A percentile compares a stretch with the other conserved stretches of the same genome.
Evolutionary conservation across 768 basidiomycete genomes (phyloP).

Genomic region (Lyophyllum decastes): DNA sequence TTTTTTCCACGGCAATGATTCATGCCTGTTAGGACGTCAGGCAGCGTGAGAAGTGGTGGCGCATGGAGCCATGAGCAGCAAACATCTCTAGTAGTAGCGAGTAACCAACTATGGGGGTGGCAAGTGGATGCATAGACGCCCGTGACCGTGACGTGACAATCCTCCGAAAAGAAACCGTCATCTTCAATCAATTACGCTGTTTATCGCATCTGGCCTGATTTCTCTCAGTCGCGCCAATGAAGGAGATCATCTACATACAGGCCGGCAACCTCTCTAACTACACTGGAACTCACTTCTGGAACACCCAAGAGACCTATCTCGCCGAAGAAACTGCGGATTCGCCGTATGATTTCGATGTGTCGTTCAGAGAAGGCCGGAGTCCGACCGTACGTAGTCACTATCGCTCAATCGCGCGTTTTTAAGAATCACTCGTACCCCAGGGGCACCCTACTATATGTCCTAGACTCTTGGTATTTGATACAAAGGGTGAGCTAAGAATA

Average conservation of each 20-base stretch:
- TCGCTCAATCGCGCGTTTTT: not conserved
- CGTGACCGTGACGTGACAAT: constrained; percentile 14
- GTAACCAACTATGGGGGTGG: too few relatives aligned
- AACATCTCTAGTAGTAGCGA: not conserved
- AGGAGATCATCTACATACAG: constrained; percentile 79
- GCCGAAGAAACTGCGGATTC: constrained; percentile 44
- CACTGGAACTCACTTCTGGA: constrained; percentile 80
- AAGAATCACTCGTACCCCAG: constrained; percentile 29
- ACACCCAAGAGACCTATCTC: constrained; percentile 74
- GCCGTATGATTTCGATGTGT: constrained; percentile 53
- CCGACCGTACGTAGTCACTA: constrained; percentile 39
- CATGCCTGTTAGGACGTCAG: not conserved
- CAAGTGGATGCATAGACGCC: too few relatives aligned
- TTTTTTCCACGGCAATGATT: not conserved
- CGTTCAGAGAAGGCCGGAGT: constrained; percentile 65
- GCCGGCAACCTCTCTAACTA: constrained; percentile 70
- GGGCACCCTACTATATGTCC: constrained; percentile 55
- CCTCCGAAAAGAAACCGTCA: constrained; percentile 7
- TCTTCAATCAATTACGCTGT: not conserved
- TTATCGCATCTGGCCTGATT: not conserved
- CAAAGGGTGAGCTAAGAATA: constrained; percentile 48
- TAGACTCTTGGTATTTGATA: constrained; percentile 66
- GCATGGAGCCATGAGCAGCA: not conserved
- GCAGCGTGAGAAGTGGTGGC: not conserved
- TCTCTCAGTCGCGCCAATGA: constrained; percentile 42